These are phyloP conservation scores for Acacia pycnantha DNA, from an alignment of 331 rosid species.

Conservation along the genomic window DNA sequence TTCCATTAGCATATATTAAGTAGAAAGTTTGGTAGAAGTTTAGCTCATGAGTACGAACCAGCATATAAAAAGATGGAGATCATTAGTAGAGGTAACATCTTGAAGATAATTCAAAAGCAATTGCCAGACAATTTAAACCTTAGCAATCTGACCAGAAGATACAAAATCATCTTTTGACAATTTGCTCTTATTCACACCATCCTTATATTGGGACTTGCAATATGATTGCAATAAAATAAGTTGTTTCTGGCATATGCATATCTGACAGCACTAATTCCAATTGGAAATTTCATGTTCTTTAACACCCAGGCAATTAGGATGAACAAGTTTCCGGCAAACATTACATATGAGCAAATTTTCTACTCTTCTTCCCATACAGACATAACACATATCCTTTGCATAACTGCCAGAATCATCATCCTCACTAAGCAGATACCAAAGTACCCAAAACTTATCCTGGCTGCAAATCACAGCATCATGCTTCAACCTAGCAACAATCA, in stretches of 20 bases:
- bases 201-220: slow-evolving; percentile 72
- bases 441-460: slow-evolving; percentile 76
- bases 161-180: slow-evolving; percentile 45
- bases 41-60: slow-evolving; percentile 60
- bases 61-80: slow-evolving; percentile 78
- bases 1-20: slow-evolving; percentile 23
- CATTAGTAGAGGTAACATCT: slow-evolving; percentile 75
- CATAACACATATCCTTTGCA: slow-evolving; percentile 68
- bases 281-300: slow-evolving; percentile 74
- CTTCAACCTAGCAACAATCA: slow-evolving; percentile 97
- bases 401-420: slow-evolving; percentile 41
- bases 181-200: slow-evolving; percentile 49
- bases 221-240: slow-evolving; percentile 78
- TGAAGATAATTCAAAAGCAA: slow-evolving; percentile 87
- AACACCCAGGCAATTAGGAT: slow-evolving; percentile 81
- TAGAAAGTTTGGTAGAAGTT: slow-evolving; percentile 29
- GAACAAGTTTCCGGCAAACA: slow-evolving; percentile 82
- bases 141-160: slow-evolving; percentile 41
- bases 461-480: slow-evolving; percentile 81
- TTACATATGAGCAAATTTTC: slow-evolving; percentile 59
- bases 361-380: slow-evolving; percentile 67
- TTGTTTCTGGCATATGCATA: slow-evolving; percentile 79
- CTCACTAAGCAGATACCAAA: slow-evolving; percentile 59
- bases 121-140: slow-evolving; percentile 84
- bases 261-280: slow-evolving; percentile 78